Evolutionary conservation across 176 grass and related monocot species (phyloP), one percentile per base, ranked within the genome.

Genomic region (Triticum monococcum): DNA sequence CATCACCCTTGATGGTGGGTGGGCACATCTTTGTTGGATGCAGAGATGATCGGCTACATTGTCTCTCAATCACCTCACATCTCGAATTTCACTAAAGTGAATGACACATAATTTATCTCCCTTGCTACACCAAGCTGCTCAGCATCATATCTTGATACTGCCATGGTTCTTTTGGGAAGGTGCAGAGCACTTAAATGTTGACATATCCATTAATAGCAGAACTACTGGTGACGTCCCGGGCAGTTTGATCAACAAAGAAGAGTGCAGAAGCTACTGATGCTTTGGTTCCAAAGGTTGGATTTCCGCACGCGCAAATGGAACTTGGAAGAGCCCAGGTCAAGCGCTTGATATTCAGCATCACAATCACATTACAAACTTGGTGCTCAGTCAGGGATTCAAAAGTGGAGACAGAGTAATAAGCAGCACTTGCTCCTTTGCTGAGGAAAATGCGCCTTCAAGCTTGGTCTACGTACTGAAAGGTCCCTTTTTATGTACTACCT

Each of bases 11-110:
- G 41, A 98, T 98, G 93, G 67, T 98, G 22, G 86, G 90, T 26
- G 93, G 96, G 7, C 93, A 90, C 80, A 94, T 98, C 65, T 98
- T 95, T 89, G 78, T 94, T 40, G 96, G 96, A 18, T 95, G 93
- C 81, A 92, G 93, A 91, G 96, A 98, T 80, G 88, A 95, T 83
- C 81, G 86, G 9, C 66, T 95, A 64, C 90, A 94, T 64, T 98
- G 93, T 84, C 78, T 98, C 37, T 59, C 84, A 3, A 37, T 98
- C 68, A 80, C 40, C 57, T 10, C 82, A 57, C 38, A 80, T 25
- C 41, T 11, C n/a, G n/a, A n/a, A 20, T 23, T 41, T 2, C 2
- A 63, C 20, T 56, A 22, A 20, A 22, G 24, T 68, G 9, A 59
- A 45, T 36, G 3, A 12, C 1, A 20, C 25, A 23, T 41, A 64